Base-by-base conservation (phyloP, 768 basidiomycete species). In the Chlorophyllum brunneum region DNA sequence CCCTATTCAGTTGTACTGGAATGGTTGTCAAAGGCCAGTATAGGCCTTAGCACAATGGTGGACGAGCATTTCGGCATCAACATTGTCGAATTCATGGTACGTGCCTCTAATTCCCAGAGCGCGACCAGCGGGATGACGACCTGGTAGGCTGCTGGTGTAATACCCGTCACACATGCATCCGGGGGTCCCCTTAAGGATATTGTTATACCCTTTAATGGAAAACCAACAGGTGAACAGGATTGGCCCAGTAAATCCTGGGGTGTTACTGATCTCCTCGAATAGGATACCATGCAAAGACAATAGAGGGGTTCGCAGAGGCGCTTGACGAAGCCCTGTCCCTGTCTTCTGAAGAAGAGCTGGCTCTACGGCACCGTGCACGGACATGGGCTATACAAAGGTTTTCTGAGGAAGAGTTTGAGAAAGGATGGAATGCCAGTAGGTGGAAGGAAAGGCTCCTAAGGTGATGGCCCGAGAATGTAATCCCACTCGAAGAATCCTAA, bases 1-100 rank as follows among this genome's bases (percentile, higher is more conserved):
- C 71, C 88, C 3, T 98, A 88, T 58, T 63, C 82, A 0, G 77
- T 76, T 23, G 77, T 98, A 54, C 76, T 93, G 3, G 61, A 66
- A 4, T 85, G 86, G 78, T 74, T 99, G 2, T 82, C 86, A 5
- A 70, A 70, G 39, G 83, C 93, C 1, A 88, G 85, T 56, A 77
- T 98, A 13, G 95, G 95, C 0, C 64, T 98, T 22, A 95, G 91
- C 62, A 97, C 95, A 11, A 99, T 99, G 95, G 80, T 93, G 0
- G 94, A 98, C 62, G 95, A 99, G 67, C 95, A 99, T 65, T 99
- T 98, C 56, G 95, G 97, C 2, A 98, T 99, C 65, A 97, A 94
- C 59, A 78, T 99, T 31, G 95, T 99, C 6, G 95, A 99, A 66
- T 95, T 90, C 60, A 95, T 98, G 95, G 95, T 90, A 43, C 57